Evolutionary conservation across 768 basidiomycete genomes (phyloP), one percentile per base, ranked within the genome.

Genomic region (Lactarius trivialis): DNA sequence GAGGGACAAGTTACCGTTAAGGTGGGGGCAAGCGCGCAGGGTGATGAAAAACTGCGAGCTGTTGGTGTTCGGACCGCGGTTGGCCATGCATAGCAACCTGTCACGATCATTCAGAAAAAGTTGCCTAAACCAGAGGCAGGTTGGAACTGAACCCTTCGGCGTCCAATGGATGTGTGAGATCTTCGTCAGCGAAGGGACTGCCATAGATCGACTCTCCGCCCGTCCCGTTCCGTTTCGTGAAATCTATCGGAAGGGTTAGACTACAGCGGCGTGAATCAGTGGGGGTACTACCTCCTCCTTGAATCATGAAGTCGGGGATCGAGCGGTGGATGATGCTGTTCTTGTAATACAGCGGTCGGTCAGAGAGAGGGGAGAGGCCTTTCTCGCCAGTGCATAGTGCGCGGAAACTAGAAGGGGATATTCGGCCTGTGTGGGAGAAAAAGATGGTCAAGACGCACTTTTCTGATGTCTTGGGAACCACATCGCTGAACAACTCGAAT

Each of bases 11-110:
- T 41, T 74, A 77, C 91, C 91, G 70, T 88, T 81, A 50, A 92
- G 72, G 71, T 92, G 89, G 4, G 85, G 82, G 63, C 88, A 85
- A 17, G 82, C 79, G n/a, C 81, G 78, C 12, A 95, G 79, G 24
- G 93, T 92, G 64, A 94, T 78, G 71, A 95, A 94, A 71, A 88
- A 95, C 66, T 95, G 93, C 1, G 87, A 89, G 39, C 86, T 85
- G 66, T 94, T 95, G 37, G 93, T 94, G 73, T 89, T 77, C 0
- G 88, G 85, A 3, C 89, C 89, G 65, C 82, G 82, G 72, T 96
- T 96, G 11, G 93, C 93, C 93, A 95, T 96, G 68, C 90, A 91
- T 12, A 96, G 76, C 30, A 95, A 75, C 14, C 84, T 86, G 67
- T 26, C 8, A 36, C 2, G 8, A n/a, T 39, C 53, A 48, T 33